Base-by-base conservation (phyloP, 257 asterid genomes). In the Solanum bukasovii region DNA sequence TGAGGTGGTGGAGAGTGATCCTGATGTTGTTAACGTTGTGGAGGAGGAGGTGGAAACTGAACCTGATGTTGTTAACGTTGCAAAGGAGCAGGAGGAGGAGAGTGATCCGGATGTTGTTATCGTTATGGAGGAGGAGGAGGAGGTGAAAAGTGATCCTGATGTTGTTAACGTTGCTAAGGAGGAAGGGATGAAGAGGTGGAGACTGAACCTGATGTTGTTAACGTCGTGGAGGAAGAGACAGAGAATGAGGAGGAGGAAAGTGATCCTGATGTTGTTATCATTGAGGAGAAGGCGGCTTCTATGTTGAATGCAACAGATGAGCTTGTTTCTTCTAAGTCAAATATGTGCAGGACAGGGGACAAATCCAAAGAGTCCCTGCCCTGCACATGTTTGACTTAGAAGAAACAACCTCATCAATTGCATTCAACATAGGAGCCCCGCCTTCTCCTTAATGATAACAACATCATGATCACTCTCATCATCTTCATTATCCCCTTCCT, bases 291-390 rank as follows among this genome's bases (percentile, higher is more conserved):
- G 1, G 3, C 20, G 2, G 1, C 49, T 25, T 79, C 44, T n/a
- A 33, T 18, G 5, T 11, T 38, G 11, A 13, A 7, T 37, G 46
- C 44, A 25, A 20, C n/a, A 25, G 9, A 38, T 67, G 67, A 85
- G 63, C 44, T 85, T 85, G 67, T 73, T 85, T 85, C 67, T 27
- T 85, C 81, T 37, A 67, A 78, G 65, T 61, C 67, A n/a, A 67
- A 35, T 1, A 72, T 72, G 44, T 72, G 44, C 5, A 67, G 38
- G 56, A 37, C 56, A 14, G 2, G 1, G 40, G 46, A 31, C 20
- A 29, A 63, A 56, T 83, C 40, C 6, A 77, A 84, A 10, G 52
- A 74, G 9, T 31, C 46, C 1, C 2, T 14, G 35, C 14, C 56
- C 27, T 67, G 5, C 79, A 72, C 44, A 34, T 72, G 8, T 52